These are phyloP conservation scores for Pichia sp. DNA, from an alignment of 1,139 yeast genomes.

Conservation along the genomic window DNA sequence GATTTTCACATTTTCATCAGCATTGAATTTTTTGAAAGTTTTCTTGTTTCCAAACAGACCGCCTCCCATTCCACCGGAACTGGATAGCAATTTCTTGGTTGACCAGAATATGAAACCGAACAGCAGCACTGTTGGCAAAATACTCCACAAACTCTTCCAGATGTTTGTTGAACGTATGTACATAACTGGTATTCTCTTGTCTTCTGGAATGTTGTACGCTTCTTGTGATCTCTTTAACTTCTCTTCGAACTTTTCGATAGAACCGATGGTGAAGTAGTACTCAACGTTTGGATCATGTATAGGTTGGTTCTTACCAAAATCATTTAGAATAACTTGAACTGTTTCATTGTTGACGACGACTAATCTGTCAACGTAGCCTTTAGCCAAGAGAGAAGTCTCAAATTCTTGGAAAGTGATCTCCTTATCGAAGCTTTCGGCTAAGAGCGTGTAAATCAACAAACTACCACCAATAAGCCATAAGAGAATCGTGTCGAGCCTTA, in stretches of 20 bases:
- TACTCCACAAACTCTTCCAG: slow-evolving; percentile 52
- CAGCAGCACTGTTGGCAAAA: slow-evolving; percentile 65
- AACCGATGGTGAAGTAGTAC: slow-evolving; percentile 66
- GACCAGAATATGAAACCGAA: slow-evolving; percentile 72
- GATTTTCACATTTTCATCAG: slow-evolving; percentile 84
- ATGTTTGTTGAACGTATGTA: slow-evolving; percentile 61
- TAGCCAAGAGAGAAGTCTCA: slow-evolving; percentile 56
- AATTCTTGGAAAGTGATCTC: slow-evolving; percentile 80
- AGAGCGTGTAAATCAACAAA: slow-evolving; percentile 20
- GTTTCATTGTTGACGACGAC: slow-evolving; percentile 61
- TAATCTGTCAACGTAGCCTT: slow-evolving; percentile 62
- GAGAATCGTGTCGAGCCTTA: slow-evolving; percentile 25
- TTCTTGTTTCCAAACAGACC: slow-evolving; percentile 37
- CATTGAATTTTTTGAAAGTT: slow-evolving; percentile 86
- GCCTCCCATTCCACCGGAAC: slow-evolving; percentile 53
- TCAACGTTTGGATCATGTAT: slow-evolving; percentile 36
- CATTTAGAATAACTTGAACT: slow-evolving; percentile 66
- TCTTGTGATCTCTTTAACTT: slow-evolving; percentile 61
- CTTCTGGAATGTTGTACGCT: slow-evolving; percentile 54
- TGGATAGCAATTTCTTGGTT: slow-evolving; percentile 54
- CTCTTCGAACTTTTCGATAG: slow-evolving; percentile 68
- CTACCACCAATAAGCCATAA: slow-evolving; percentile 24
- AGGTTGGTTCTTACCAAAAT: slow-evolving; percentile 42
- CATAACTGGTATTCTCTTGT: slow-evolving; percentile 59
- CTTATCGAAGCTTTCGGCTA: slow-evolving; percentile 25